Conservation (phyloP, 1,284 basidiomycete species). For the Testicularia cyperi region DNA sequence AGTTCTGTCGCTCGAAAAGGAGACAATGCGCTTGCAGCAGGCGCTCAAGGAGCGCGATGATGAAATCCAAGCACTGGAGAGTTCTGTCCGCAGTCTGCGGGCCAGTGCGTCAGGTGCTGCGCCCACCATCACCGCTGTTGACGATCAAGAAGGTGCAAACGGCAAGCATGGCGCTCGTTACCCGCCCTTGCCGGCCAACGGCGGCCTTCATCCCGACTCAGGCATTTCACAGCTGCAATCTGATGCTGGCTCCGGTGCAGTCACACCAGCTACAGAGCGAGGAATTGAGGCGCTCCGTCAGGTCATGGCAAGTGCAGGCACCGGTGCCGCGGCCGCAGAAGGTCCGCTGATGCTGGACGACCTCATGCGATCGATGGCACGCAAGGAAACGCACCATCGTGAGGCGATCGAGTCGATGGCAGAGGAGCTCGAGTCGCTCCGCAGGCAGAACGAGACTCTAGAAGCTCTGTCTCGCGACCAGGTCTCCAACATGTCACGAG, state of each 20-base stretch:
- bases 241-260: conserved; percentile 1
- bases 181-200: too few relatives aligned
- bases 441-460: conserved; percentile 76
- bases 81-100: neutral
- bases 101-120: conserved; percentile 1
- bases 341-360: conserved; percentile 33
- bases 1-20: conserved; percentile 48
- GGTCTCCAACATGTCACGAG: conserved; percentile 78
- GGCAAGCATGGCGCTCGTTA: too few relatives aligned
- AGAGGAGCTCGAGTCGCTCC: conserved; percentile 69
- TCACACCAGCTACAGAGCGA: conserved; percentile 31
- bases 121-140: neutral
- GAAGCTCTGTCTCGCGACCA: conserved; percentile 77
- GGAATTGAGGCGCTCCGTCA: conserved; percentile 26
- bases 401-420: conserved; percentile 74
- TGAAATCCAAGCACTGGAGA: conserved; percentile 40
- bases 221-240: neutral
- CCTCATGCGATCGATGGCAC: conserved; percentile 73
- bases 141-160: too few relatives aligned
- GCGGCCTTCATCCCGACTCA: too few relatives aligned
- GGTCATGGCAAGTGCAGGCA: conserved; percentile 11
- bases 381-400: conserved; percentile 82
- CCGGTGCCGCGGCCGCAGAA: conserved; percentile 5
- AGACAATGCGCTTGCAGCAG: conserved; percentile 46
- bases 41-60: conserved; percentile 52